phyloP scores from a whole-genome alignment of 352 stramenopile species.

The Phytophthora cactorum region DNA sequence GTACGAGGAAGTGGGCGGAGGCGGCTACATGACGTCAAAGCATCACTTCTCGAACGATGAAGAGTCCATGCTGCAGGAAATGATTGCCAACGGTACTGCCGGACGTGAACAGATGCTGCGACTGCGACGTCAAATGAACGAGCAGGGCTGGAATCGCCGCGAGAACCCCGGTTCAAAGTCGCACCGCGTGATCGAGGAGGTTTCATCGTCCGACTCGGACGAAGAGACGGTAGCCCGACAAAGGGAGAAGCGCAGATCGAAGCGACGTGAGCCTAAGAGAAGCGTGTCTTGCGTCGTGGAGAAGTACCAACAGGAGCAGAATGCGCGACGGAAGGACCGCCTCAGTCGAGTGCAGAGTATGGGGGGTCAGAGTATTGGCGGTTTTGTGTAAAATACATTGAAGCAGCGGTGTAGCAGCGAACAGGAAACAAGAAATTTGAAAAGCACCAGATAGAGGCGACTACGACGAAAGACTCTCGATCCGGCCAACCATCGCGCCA shows the following conservation, averaged over 20 bases:
- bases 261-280: conserved; percentile 36
- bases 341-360: conserved; percentile 48
- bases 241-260: conserved; percentile 36
- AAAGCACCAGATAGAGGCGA: conserved; percentile 13
- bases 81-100: conserved; percentile 80
- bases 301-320: conserved; percentile 62
- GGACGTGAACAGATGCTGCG: conserved; percentile 73
- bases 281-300: conserved; percentile 48
- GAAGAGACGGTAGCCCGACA: conserved; percentile 33
- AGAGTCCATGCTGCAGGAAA: conserved; percentile 77
- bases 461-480: conserved; percentile 3
- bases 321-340: conserved; percentile 57
- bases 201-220: conserved; percentile 60
- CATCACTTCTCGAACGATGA: conserved; percentile 71
- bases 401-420: conserved; percentile 18
- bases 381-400: conserved; percentile 60
- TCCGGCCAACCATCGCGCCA: conserved; percentile 8
- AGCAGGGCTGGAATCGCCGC: conserved; percentile 65
- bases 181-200: conserved; percentile 39
- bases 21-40: conserved; percentile 68
- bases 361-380: conserved; percentile 42
- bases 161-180: conserved; percentile 44
- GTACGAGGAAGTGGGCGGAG: conserved; percentile 46
- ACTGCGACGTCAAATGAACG: conserved; percentile 66
- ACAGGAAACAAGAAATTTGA: conserved; percentile 16